Evolutionary conservation across 2,329 filamentous ascomycete species (phyloP), one percentile per base, ranked within the genome.

Genomic region (Pseudogymnoascus sp.): DNA sequence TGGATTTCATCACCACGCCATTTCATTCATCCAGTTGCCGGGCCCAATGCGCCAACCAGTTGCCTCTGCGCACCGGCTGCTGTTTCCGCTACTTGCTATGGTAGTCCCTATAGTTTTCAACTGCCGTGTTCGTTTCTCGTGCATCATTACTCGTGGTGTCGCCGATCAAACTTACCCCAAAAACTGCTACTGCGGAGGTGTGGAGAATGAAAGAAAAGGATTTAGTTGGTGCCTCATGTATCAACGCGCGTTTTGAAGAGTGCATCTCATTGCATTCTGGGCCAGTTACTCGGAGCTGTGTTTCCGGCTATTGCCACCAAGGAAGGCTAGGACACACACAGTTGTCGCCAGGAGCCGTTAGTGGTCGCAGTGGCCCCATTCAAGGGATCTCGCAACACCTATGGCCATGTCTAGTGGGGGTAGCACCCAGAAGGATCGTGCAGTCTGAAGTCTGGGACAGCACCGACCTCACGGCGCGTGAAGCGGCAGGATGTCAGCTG

Each of bases 1-100:
- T 56, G 50, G 28, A 56, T 56, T 56, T 21, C 28, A 36, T 56
- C 50, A 56, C 28, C 18, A 56, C 50, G 50, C 50, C 28, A 56
- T 56, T 56, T 34, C 50, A 56, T 21, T 18, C 50, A 56, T 21
- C 28, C 10, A 56, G 46, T 16, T 46, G 42, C 21, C 12, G 28
- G 50, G 28, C 28, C 50, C 28, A 50, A 34, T 34, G 28, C 16
- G 50, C 10, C 18, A 56, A n/a, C 16, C 16, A 18, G n/a, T 12
- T 21, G 16, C 5, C 28, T 56, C 50, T 56, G 16, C 11, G 10
- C 50, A 34, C 34, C 50, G 50, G 28, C 16, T 34, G 16, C n/a
- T 34, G 28, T 18, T 36, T 31, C 50, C 50, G 50, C 28, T 56
- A 56, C 50, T 56, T 56, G 25, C 25, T 53, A 53, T 28, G 7